Evolutionary conservation across 2,329 filamentous ascomycete species (phyloP), one percentile per base, ranked within the genome.

Genomic region (Dothistroma septosporum): DNA sequence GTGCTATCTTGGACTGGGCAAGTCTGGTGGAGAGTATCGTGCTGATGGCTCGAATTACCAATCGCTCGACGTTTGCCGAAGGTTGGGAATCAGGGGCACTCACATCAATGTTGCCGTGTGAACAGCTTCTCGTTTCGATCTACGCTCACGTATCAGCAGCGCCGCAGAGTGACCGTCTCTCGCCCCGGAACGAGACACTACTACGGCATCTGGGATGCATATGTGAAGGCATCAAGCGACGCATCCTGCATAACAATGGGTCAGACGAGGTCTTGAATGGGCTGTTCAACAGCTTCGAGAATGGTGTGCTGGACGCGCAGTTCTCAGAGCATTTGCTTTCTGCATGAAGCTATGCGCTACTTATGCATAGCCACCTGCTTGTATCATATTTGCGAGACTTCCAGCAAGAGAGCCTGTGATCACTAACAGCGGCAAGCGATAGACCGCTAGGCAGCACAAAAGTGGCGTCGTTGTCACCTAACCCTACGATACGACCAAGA

Each of bases 11-110:
- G 4, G 69, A 71, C 32, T 71, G 69, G 67, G 62, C 67, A n/a
- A 59, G 63, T 32, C 55, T 72, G 9, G 58, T 72, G 11, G 64
- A 67, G 41, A 64, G 63, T 8, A 60, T 70, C 31, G 50, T 68
- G 11, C 59, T 68, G 1, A 65, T 68, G 61, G 62, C 68, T 24
- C 53, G 62, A 41, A 52, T 69, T 7, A 59, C 66, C 22, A 57
- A 58, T 31, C 63, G 66, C 5, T 52, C 56, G 2, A 59, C 61
- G 28, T 55, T 35, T 7, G 41, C 62, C 16, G 59, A 47, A 6
- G 66, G 67, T 2, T 68, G 67, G 67, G 68, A 70, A 60, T 60
- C 64, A n/a, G 67, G 65, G 7, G 68, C 67, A 4, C 48, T 69
- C 11, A 55, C 65, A 2, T 67, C 64, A 1, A 70, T 69, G 68